These are phyloP conservation scores for Phyllachora maydis DNA, from an alignment of 2,329 filamentous ascomycete species.

Conservation along the genomic window DNA sequence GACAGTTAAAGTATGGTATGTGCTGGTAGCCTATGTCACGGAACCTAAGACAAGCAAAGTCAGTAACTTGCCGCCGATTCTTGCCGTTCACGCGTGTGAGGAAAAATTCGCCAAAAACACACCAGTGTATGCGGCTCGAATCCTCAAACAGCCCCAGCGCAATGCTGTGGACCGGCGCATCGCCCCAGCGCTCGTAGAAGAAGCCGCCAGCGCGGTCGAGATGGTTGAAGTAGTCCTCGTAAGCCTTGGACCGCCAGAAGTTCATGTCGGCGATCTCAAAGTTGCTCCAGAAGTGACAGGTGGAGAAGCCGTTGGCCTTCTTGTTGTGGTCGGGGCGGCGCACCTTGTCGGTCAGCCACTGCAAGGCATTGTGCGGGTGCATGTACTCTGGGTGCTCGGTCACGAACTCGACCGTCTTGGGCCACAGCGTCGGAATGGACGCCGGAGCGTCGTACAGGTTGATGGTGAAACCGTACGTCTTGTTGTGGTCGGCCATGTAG, in stretches of 20 bases:
- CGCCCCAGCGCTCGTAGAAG: conserved; percentile 97
- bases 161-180: conserved; percentile 91
- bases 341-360: conserved; percentile 65
- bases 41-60: conserved; percentile 65
- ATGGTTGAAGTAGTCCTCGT: conserved; percentile 93
- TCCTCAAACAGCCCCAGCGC: conserved; percentile 86
- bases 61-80: conserved; percentile 1
- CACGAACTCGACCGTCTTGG: conserved; percentile 84
- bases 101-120: conserved; percentile 17
- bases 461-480: conserved; percentile 97
- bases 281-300: conserved; percentile 98
- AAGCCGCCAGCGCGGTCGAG: conserved; percentile 87
- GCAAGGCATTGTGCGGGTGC: conserved; percentile 65
- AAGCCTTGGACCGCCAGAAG: conserved; percentile 79
- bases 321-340: conserved; percentile 61
- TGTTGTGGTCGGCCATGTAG: conserved; percentile 96
- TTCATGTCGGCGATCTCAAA: conserved; percentile 90
- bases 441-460: conserved; percentile 85
- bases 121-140: conserved; percentile 82
- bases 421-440: conserved; percentile 78
- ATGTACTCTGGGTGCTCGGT: conserved; percentile 66
- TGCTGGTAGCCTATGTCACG: conserved; percentile 98
- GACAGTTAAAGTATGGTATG: conserved; percentile 97
- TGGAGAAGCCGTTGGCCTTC: conserved; percentile 82
- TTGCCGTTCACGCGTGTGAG: neutral